Conservation (phyloP, 2,329 filamentous ascomycete genomes). For the Sporothrix mexicana region DNA sequence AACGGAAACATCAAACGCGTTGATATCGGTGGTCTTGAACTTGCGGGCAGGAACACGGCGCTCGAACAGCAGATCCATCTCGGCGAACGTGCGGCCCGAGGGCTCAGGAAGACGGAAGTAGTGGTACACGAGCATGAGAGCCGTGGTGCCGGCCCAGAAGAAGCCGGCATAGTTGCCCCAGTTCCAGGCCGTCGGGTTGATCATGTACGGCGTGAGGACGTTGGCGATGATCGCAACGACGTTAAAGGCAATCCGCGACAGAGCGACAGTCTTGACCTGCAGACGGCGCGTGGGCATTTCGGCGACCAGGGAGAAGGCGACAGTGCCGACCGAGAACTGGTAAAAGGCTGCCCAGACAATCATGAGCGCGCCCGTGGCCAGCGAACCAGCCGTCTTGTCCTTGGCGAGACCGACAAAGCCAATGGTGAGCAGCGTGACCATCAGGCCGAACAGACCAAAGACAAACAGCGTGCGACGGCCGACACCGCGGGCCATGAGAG, state of each 20-base stretch:
- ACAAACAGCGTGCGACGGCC: slow-evolving; percentile 55
- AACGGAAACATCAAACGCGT: slow-evolving; percentile 30
- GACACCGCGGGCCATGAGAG: slow-evolving; percentile 52
- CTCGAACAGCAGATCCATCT: slow-evolving; percentile 63
- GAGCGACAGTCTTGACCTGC: slow-evolving; percentile 53
- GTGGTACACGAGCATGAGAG: slow-evolving; percentile 55
- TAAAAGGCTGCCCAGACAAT: slow-evolving; percentile 53
- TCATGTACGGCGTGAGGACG: slow-evolving; percentile 54
- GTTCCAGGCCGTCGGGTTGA: slow-evolving; percentile 54
- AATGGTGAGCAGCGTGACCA: slow-evolving; percentile 49
- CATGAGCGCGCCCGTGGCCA: slow-evolving; percentile 55
- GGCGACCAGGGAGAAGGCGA: slow-evolving; percentile 42
- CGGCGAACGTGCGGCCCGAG: slow-evolving; percentile 58
- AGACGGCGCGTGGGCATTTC: slow-evolving; percentile 55
- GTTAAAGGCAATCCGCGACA: slow-evolving; percentile 56
- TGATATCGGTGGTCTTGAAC: slow-evolving; percentile 31
- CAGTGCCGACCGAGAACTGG: slow-evolving; percentile 51
- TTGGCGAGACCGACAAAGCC: slow-evolving; percentile 52
- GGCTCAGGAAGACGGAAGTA: slow-evolving; percentile 61
- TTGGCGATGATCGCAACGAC: slow-evolving; percentile 55
- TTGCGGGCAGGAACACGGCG: slow-evolving; percentile 49
- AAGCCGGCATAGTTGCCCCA: slow-evolving; percentile 57
- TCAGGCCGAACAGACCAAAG: slow-evolving; percentile 43
- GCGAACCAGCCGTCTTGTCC: slow-evolving; percentile 54
- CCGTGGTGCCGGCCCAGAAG: slow-evolving; percentile 55